phyloP scores from a whole-genome alignment of 306 rosid genomes.

The Arachis hypogaea region DNA sequence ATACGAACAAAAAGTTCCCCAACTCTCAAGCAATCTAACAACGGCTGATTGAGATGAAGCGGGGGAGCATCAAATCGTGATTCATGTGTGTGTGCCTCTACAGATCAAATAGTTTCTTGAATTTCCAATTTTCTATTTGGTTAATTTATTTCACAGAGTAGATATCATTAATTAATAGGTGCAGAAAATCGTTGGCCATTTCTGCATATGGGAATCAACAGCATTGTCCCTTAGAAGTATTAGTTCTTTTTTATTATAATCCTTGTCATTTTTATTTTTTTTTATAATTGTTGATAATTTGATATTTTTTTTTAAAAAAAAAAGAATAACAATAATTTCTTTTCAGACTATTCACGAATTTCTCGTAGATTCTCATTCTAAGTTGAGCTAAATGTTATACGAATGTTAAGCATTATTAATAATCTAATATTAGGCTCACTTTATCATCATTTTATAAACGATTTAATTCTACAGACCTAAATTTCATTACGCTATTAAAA shows the following conservation, averaged over 20 bases:
- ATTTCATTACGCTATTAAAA: no score
- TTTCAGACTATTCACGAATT: background rate
- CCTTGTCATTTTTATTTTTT: background rate
- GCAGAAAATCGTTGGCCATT: constrained; percentile 33
- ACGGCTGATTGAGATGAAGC: constrained; percentile 11
- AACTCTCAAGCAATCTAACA: constrained; percentile 55
- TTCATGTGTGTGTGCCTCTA: constrained; percentile 21
- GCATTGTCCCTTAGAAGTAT: constrained; percentile 1
- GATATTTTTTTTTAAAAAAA: no score
- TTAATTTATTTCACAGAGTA: constrained; percentile 33
- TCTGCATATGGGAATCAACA: constrained; percentile 27
- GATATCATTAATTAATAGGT: constrained; percentile 29
- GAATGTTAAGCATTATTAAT: no score
- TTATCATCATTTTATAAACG: no score
- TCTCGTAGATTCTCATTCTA: no score
- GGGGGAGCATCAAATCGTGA: constrained; percentile 8
- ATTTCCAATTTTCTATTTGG: background rate
- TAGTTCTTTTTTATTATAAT: background rate
- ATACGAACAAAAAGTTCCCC: constrained; percentile 61
- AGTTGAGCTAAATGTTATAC: background rate
- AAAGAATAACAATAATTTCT: background rate
- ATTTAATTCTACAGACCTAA: no score
- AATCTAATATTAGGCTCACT: no score
- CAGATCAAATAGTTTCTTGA: constrained; percentile 35
- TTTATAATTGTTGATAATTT: no score